Conservation (phyloP, 805 yeast genomes). For the Lipomyces spencermartinsiae region DNA sequence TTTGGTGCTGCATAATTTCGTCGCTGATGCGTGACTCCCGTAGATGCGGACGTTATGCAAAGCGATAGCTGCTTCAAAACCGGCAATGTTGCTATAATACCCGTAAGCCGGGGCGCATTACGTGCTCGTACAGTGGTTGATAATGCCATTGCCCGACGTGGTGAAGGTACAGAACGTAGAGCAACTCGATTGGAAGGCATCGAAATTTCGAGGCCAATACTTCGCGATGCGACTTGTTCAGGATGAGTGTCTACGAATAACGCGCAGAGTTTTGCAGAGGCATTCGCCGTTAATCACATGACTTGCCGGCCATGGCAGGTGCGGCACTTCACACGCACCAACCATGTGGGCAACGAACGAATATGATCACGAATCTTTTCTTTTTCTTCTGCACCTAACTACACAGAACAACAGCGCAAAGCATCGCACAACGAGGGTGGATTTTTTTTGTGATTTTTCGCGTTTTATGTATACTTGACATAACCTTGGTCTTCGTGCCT, state of each 20-base stretch:
- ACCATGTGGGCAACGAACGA: neutral
- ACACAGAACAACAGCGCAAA: neutral
- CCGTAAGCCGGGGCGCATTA: neutral
- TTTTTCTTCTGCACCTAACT: neutral
- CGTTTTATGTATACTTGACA: neutral
- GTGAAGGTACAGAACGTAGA: neutral
- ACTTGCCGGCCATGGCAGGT: neutral
- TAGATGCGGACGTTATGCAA: neutral
- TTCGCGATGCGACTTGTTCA: neutral
- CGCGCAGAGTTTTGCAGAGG: neutral
- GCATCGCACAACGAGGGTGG: neutral
- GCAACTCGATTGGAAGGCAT: neutral
- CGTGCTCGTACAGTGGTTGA: neutral
- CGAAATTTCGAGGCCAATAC: neutral
- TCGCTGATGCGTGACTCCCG: neutral
- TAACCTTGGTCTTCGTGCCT: neutral
- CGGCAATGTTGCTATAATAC: neutral
- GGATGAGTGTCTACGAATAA: conserved; percentile 5
- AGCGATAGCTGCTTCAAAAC: neutral
- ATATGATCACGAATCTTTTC: neutral
- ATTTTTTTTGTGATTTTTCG: neutral
- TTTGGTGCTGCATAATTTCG: neutral
- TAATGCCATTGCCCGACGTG: neutral
- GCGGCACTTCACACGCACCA: neutral
- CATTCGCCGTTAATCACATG: neutral